Evolutionary conservation across 352 stramenopile species (phyloP).

Genomic region (Globisporangium okanoganense): DNA sequence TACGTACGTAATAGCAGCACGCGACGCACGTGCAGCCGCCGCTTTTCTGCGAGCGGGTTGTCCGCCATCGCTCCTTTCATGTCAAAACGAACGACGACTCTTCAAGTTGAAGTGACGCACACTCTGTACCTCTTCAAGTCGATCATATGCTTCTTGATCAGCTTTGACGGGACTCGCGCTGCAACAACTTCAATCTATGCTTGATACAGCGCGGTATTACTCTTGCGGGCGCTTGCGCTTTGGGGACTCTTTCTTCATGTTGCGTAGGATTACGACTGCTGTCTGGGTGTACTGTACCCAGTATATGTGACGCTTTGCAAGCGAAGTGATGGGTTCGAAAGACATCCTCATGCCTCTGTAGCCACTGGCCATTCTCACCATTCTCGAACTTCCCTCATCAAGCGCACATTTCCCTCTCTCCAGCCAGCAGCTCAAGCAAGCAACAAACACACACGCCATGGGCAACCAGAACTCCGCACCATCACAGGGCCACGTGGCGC

Average conservation of each 20-base stretch:
- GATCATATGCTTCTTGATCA: background rate
- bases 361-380: too few relatives aligned
- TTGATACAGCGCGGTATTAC: too few relatives aligned
- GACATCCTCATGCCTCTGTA: too few relatives aligned
- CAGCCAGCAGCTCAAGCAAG: background rate
- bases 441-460: background rate
- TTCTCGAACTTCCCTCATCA: background rate
- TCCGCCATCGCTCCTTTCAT: background rate
- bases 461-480: background rate
- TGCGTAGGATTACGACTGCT: too few relatives aligned
- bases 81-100: too few relatives aligned
- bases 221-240: too few relatives aligned
- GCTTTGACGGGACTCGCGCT: background rate
- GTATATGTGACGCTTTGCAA: too few relatives aligned
- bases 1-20: background rate
- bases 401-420: background rate
- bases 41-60: conserved; percentile 38
- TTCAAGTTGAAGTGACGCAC: too few relatives aligned
- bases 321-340: too few relatives aligned
- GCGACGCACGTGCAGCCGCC: conserved; percentile 28
- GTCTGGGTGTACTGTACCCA: too few relatives aligned
- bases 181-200: background rate
- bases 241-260: too few relatives aligned
- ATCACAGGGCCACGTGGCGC: background rate
- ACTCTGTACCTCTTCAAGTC: background rate